phyloP scores from a whole-genome alignment of 306 rosid genomes.

The Betula pendula region DNA sequence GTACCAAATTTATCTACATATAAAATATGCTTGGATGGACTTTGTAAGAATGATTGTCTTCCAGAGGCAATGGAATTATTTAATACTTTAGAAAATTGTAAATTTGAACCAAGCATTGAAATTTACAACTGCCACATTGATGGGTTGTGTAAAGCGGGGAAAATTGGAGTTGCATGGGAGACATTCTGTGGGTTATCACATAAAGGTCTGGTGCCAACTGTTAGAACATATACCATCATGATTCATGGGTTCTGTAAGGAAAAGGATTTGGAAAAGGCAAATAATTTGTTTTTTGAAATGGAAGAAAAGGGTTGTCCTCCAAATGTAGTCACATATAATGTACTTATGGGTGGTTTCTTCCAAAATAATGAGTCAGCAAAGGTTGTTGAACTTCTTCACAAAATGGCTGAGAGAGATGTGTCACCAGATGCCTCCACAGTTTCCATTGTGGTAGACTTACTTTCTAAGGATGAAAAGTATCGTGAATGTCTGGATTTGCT shows the following conservation, averaged over 20 bases:
- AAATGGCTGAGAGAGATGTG: slow-evolving; percentile 35
- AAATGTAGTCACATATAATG: slow-evolving; percentile 30
- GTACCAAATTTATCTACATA: slow-evolving; percentile 28
- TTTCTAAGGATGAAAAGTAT: slow-evolving; percentile 36
- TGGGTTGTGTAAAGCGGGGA: slow-evolving; percentile 36
- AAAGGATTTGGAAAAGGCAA: slow-evolving; percentile 42
- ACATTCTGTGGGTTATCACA: slow-evolving; percentile 27
- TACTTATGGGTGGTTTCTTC: slow-evolving; percentile 42
- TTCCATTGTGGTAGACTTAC: slow-evolving; percentile 36
- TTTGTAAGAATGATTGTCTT: slow-evolving; percentile 40
- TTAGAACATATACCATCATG: slow-evolving; percentile 39
- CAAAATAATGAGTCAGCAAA: slow-evolving; percentile 29
- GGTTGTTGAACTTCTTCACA: slow-evolving; percentile 51
- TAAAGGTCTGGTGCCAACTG: slow-evolving; percentile 29
- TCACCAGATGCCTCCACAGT: slow-evolving; percentile 36
- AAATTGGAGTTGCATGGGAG: slow-evolving; percentile 39
- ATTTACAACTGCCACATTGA: slow-evolving; percentile 27
- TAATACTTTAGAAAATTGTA: slow-evolving; percentile 24
- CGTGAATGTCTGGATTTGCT: slow-evolving; percentile 37
- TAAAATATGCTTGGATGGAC: slow-evolving; percentile 34
- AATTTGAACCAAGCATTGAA: slow-evolving; percentile 18
- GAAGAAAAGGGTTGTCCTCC: slow-evolving; percentile 47
- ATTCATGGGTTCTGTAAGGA: slow-evolving; percentile 45
- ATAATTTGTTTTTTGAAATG: slow-evolving; percentile 38
- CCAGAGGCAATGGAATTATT: slow-evolving; percentile 43